Base-by-base conservation (phyloP, 805 yeast species). In the Hanseniaspora lachancei region DNA sequence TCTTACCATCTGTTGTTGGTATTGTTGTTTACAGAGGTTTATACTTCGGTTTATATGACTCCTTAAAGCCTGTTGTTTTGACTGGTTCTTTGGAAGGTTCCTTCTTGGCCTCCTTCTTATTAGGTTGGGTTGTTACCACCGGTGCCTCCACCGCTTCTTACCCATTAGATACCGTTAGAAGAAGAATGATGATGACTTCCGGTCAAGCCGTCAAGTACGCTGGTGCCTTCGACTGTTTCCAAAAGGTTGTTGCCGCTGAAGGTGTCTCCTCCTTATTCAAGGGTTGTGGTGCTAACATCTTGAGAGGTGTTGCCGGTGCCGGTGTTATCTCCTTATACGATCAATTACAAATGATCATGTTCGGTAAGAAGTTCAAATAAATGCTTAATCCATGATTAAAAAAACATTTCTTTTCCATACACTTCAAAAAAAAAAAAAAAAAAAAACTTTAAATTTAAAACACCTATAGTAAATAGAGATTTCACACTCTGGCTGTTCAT, bases 111-210 rank as follows among this genome's bases (percentile, higher is more conserved):
- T 84, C 96, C 69, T 89, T 89, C 95, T 74, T 83, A 70, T 81
- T 89, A 74, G 97, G 97, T 77, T 89, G 97, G 97, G 80, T 81
- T 75, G 96, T 89, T 70, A 89, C 97, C 76, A 89, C 96, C 65
- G 95, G 89, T 84, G 96, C 97, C 70, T 89, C 96, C 68, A 88
- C 96, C 65, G 95, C 95, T 73, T 88, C 96, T 73, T 89, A 89
- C 85, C 97, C 97, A 82, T 86, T 89, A 77, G 97, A 89, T 78
- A 89, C 97, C 72, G 89, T 89, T 72, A 89, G 97, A 85, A 88
- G 97, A 86, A 88, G 97, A 86, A 89, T 89, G 97, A 89, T 89
- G 97, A 89, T 89, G 97, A 89, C 97, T 68, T 89, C 97, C 66
- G 97, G 97, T 77, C 95, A 88, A 79, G 95, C 95, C 70, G 95